Evolutionary conservation across 768 basidiomycete genomes (phyloP), one percentile per base, ranked within the genome.

Genomic region (Mycena haematopus): DNA sequence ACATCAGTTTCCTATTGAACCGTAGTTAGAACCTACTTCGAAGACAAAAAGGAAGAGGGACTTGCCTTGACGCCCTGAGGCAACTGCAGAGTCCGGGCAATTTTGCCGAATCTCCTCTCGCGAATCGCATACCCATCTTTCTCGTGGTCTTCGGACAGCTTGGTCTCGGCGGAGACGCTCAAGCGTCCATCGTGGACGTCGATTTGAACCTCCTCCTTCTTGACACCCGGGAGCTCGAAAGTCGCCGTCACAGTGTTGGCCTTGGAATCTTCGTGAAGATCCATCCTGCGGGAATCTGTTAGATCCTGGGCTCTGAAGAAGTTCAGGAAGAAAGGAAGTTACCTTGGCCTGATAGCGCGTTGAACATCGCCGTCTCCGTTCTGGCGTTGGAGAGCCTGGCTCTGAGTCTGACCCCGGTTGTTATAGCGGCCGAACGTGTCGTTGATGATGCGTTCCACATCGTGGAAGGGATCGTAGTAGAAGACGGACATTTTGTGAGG

Each of bases 191-290:
- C 77, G 62, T 81, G 79, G 25, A 87, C 69, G 64, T 86, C 85
- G 63, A 89, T 81, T 50, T 73, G 70, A 47, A 89, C 76, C 64
- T 87, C 76, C 54, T 86, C 82, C 54, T 83, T 82, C 63, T 77
- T 77, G 51, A 88, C 31, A 21, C 86, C 86, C 1, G 87, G 87
- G 15, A 89, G 74, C 68, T 89, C 87, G 69, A 89, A 86, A 5
- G 78, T 73, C 31, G 86, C 87, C 1, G 82, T 85, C n/a, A 88
- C 82, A 2, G 75, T 71, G 69, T 86, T 86, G 51, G 67, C 73
- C 21, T 80, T 76, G 1, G 68, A 33, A 65, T 85, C 73, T 67
- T 87, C 86, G 68, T 84, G 81, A 9, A 87, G 71, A 66, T 88
- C 84, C 81, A 87, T 82, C 68, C 85, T 87, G 22, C 5, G 31